These are phyloP conservation scores for Polytrichum formosum DNA, from an alignment of 225 moss, liverwort and hornwort genomes.

Conservation along the genomic window DNA sequence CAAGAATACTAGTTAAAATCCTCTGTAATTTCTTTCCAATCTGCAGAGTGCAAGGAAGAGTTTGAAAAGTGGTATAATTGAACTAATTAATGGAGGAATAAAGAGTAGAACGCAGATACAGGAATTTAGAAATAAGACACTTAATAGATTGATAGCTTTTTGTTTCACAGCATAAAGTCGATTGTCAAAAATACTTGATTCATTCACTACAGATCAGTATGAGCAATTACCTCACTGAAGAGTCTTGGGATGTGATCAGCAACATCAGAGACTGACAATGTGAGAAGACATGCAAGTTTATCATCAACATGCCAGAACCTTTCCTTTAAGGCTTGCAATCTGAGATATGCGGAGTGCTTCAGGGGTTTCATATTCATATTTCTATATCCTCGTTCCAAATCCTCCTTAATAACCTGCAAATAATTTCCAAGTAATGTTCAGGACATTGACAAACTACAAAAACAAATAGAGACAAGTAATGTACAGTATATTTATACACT, in stretches of 20 bases:
- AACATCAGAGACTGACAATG: constrained; percentile 64
- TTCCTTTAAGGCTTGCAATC: constrained; percentile 71
- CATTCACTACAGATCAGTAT: background rate
- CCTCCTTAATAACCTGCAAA: constrained; percentile 82
- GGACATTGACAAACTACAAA: background rate
- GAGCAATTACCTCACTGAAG: constrained; percentile 65
- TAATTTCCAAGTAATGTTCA: background rate
- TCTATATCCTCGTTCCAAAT: constrained; percentile 85
- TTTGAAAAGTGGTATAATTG: no score
- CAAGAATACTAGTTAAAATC: no score
- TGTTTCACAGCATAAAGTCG: no score
- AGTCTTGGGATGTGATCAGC: constrained; percentile 68
- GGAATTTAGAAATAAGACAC: no score
- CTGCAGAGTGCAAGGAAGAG: no score
- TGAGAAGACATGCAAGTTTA: constrained; percentile 73
- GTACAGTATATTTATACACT: no score
- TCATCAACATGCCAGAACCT: constrained; percentile 88
- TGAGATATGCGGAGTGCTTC: constrained; percentile 82
- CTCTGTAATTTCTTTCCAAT: no score
- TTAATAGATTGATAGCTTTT: no score
- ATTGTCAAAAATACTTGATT: no score
- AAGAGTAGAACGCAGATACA: no score
- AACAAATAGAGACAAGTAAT: no score
- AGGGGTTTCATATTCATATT: constrained; percentile 90
- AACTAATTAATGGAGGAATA: no score